These are phyloP conservation scores for Blastobotrys peoriensis DNA, from an alignment of 805 yeast genomes.

Conservation along the genomic window DNA sequence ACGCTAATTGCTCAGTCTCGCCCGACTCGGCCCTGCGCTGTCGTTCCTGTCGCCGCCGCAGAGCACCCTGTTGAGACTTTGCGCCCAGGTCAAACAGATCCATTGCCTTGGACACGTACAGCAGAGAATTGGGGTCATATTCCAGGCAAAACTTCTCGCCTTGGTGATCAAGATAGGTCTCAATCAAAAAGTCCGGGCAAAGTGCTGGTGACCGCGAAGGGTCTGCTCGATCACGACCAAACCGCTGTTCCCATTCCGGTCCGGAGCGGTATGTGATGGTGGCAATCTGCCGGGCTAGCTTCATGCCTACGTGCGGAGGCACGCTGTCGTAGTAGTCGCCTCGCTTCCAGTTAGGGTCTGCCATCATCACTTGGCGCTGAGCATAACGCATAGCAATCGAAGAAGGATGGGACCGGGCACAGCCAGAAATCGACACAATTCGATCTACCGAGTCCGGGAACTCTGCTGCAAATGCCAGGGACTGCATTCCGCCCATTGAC, in stretches of 20 bases:
- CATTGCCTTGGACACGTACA: constrained; percentile 90
- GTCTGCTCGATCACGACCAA: constrained; percentile 82
- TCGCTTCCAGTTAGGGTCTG: constrained; percentile 91
- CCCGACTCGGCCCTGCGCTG: neutral
- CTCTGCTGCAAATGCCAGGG: constrained; percentile 78
- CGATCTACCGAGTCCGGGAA: constrained; percentile 71
- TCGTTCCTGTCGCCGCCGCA: constrained; percentile 4
- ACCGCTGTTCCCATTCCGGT: constrained; percentile 94
- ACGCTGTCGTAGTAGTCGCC: constrained; percentile 74
- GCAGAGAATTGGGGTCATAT: constrained; percentile 83
- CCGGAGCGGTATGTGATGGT: constrained; percentile 93
- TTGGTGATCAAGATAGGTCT: constrained; percentile 88
- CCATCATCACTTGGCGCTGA: constrained; percentile 88
- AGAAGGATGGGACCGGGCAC: constrained; percentile 91
- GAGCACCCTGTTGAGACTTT: constrained; percentile 13
- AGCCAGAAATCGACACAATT: constrained; percentile 78
- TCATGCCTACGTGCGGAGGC: constrained; percentile 95
- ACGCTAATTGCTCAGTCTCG: constrained; percentile 23
- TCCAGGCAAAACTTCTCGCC: constrained; percentile 91
- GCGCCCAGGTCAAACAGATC: constrained; percentile 79
- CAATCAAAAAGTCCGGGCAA: constrained; percentile 89
- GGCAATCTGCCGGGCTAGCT: constrained; percentile 86
- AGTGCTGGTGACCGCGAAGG: constrained; percentile 74
- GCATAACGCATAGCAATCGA: constrained; percentile 91
- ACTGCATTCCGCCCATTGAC: constrained; percentile 99